Evolutionary conservation across 345 rosid genomes (phyloP), one percentile per base, ranked within the genome.

Genomic region (Eucalyptus tenuipes): DNA sequence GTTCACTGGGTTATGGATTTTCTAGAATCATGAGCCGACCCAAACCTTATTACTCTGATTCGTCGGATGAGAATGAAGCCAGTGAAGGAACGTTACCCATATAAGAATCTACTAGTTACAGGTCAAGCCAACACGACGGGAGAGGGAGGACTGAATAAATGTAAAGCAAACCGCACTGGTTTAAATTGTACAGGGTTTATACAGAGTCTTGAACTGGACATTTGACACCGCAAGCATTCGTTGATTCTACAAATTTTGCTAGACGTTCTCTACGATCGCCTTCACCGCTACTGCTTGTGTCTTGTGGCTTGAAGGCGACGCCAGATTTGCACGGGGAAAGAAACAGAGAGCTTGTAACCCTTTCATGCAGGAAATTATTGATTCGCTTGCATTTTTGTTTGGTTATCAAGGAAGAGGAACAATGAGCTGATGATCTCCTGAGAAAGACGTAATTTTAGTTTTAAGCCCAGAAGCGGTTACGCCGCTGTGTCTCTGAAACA

Each of bases 1-100:
- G 98, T 90, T 98, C 99, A 49, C 97, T 95, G 85, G 99, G 99
- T 22, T 98, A 98, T 86, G 99, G 99, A 89, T 96, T 92, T 94
- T 94, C 99, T 27, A 92, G 98, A 68, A 90, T 94, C 29, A 89
- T 89, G 92, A 94, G 87, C 85, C 96, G 93, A 91, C 92, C 99
- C 42, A 98, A 95, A 93, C 52, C 87, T 86, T 94, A 81, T 89
- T 57, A 88, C 48, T 86, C 94, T 4, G 99, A 97, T 91, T 90
- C 95, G 82, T 91, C 95, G 40, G 99, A 96, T 31, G 99, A 95
- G 66, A 94, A 89, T 92, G 95, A 94, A 92, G 86, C 93, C 87
- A 86, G 90, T 7, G 99, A 96, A 92, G 99, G 99, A 88, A 93
- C 97, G 47, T 89, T 98, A 14, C 95, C 98, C 6, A 94, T 95